Evolutionary conservation across 352 stramenopile genomes (phyloP).

Genomic region (Pythium monospermum): DNA sequence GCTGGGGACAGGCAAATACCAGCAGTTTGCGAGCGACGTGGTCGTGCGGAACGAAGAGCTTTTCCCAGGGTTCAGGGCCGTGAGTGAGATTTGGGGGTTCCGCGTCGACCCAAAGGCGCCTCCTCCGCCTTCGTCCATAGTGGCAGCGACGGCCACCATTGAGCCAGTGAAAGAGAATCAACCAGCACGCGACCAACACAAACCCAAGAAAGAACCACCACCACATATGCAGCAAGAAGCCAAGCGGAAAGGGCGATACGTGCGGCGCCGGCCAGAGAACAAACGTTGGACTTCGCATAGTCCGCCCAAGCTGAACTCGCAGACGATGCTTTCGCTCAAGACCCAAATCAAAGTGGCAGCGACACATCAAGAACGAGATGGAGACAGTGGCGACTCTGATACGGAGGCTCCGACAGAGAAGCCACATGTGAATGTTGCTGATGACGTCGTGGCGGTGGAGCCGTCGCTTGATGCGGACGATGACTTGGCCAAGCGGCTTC

Average conservation of each 20-base stretch:
- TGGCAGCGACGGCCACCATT: background rate
- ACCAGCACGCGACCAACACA: background rate
- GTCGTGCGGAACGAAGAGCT: slow-evolving; percentile 44
- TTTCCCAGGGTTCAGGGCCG: slow-evolving; percentile 56
- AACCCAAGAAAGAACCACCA: background rate
- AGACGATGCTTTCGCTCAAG: slow-evolving; percentile 27
- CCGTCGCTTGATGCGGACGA: slow-evolving; percentile 16
- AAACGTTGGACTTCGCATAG: slow-evolving; percentile 61
- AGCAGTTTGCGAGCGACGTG: slow-evolving; percentile 73
- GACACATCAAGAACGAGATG: background rate
- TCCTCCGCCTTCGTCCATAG: background rate
- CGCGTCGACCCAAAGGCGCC: slow-evolving; percentile 28
- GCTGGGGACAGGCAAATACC: slow-evolving; percentile 78
- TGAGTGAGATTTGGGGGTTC: slow-evolving; percentile 59
- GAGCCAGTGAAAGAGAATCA: background rate
- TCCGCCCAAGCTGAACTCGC: slow-evolving; percentile 49
- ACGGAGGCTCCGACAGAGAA: background rate
- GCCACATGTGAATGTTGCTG: no score
- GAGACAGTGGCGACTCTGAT: background rate
- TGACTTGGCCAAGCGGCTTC: slow-evolving; percentile 55
- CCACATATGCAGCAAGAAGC: no score
- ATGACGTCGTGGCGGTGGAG: background rate
- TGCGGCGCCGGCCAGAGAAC: slow-evolving; percentile 60
- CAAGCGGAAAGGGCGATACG: slow-evolving; percentile 31
- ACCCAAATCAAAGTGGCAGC: slow-evolving; percentile 11